A percentile compares a stretch with the other conserved stretches of the same genome.
Conservation (phyloP, 768 basidiomycete species). For the Asterophora parasitica region DNA sequence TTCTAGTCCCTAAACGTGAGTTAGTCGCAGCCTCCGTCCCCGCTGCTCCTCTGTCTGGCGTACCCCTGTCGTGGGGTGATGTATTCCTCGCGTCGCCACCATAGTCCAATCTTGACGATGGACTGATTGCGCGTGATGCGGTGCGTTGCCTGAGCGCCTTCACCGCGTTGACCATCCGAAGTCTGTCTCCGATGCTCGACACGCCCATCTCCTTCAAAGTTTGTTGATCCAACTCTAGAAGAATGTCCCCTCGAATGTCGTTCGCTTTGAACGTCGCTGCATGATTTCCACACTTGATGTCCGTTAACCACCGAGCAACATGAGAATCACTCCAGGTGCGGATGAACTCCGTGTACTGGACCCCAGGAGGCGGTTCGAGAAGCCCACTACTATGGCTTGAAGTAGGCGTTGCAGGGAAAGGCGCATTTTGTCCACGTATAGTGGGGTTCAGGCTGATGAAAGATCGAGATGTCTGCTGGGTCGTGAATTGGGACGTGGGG, state of each 20-base stretch:
- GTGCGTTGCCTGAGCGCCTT: slow-evolving; percentile 68
- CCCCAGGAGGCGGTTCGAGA: slow-evolving; percentile 55
- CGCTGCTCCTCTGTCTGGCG: slow-evolving; percentile 4
- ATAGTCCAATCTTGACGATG: slow-evolving; percentile 13
- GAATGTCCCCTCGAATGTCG: slow-evolving; percentile 89
- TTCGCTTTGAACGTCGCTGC: slow-evolving; percentile 70
- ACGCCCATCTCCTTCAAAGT: slow-evolving; percentile 91
- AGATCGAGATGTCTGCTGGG: slow-evolving; percentile 34
- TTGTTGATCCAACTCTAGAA: slow-evolving; percentile 86
- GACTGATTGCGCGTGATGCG: slow-evolving; percentile 20
- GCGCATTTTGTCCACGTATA: slow-evolving; percentile 37
- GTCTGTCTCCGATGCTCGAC: slow-evolving; percentile 83
- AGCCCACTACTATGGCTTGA: slow-evolving; percentile 22
- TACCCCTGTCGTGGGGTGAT: slow-evolving; percentile 1
- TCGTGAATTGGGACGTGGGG: slow-evolving; percentile 33
- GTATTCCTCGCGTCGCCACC: background rate
- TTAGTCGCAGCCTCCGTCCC: slow-evolving; percentile 23
- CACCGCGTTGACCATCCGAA: slow-evolving; percentile 82
- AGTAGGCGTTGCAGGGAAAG: slow-evolving; percentile 38
- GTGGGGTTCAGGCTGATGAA: slow-evolving; percentile 33
- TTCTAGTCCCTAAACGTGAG: slow-evolving; percentile 34
- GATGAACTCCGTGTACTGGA: slow-evolving; percentile 59
- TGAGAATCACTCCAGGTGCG: slow-evolving; percentile 69
- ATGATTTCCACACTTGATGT: slow-evolving; percentile 70
- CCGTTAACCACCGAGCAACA: slow-evolving; percentile 72